These are phyloP conservation scores for Cyclocybe cylindracea DNA, from an alignment of 768 basidiomycete species.

Conservation along the genomic window DNA sequence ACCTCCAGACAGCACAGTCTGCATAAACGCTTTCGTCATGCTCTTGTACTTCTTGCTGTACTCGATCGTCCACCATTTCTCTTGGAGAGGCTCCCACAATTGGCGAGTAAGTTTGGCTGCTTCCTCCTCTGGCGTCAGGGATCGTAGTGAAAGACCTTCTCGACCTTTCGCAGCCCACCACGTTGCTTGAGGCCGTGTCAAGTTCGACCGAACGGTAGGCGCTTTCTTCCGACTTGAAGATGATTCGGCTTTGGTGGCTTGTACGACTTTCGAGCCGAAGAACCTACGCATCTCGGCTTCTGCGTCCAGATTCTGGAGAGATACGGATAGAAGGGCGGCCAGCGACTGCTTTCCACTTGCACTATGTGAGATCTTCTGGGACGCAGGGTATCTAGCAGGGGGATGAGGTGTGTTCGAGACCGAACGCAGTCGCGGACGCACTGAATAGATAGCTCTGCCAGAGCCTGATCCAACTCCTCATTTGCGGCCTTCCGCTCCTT, in stretches of 20 bases:
- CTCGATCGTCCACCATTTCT: conserved; percentile 89
- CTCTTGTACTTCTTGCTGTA: conserved; percentile 86
- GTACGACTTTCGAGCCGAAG: conserved; percentile 89
- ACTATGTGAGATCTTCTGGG: conserved; percentile 38
- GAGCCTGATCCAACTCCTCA: conserved; percentile 82
- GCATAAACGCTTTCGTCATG: conserved; percentile 78
- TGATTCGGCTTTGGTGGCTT: conserved; percentile 50
- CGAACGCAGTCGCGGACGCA: conserved; percentile 29
- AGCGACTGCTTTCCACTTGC: conserved; percentile 35
- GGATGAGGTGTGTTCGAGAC: background rate
- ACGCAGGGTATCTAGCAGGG: conserved; percentile 49
- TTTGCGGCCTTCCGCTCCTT: conserved; percentile 66
- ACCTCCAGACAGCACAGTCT: conserved; percentile 83
- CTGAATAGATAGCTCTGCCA: conserved; percentile 85
- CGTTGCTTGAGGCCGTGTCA: conserved; percentile 72
- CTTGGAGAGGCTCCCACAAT: conserved; percentile 47
- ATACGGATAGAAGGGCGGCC: conserved; percentile 72
- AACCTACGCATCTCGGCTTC: conserved; percentile 92
- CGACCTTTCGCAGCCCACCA: conserved; percentile 76
- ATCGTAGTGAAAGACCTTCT: conserved; percentile 72
- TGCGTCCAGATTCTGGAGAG: conserved; percentile 77
- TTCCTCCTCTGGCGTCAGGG: conserved; percentile 57
- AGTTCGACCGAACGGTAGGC: conserved; percentile 57
- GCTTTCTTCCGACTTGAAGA: conserved; percentile 39
- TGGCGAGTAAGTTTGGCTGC: conserved; percentile 40